These are phyloP conservation scores for Apophysomyces variabilis DNA, from an alignment of 371 early-diverging fungal genomes.

Conservation along the genomic window DNA sequence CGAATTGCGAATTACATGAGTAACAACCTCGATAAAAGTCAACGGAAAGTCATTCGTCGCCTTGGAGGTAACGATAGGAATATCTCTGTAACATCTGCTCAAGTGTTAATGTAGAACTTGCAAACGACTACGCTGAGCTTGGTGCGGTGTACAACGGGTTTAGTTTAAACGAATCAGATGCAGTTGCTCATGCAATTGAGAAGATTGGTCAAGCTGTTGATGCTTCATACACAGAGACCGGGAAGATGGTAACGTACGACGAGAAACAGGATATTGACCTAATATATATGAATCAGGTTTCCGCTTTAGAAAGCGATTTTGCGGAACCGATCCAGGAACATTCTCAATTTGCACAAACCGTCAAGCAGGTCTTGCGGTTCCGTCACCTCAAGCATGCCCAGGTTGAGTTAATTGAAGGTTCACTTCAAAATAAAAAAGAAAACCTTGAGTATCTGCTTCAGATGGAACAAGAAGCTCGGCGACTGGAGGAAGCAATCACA, in stretches of 20 bases:
- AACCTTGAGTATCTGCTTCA: constrained; percentile 69
- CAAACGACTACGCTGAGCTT: constrained; percentile 85
- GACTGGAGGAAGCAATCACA: constrained; percentile 80
- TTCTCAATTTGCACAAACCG: constrained; percentile 82
- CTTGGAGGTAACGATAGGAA: constrained; percentile 58
- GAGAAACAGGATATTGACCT: neutral
- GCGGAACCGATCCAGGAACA: constrained; percentile 90
- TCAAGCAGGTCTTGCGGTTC: constrained; percentile 84
- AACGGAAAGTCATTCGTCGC: constrained; percentile 70
- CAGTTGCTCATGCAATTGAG: constrained; percentile 86
- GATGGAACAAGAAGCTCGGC: constrained; percentile 85
- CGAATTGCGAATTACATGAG: constrained; percentile 74
- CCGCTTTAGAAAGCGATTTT: constrained; percentile 76
- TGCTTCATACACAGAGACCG: constrained; percentile 76
- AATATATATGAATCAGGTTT: constrained; percentile 14
- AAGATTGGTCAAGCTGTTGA: constrained; percentile 92
- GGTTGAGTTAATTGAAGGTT: constrained; percentile 75
- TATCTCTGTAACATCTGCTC: neutral
- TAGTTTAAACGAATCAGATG: constrained; percentile 79
- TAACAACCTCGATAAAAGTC: constrained; percentile 70
- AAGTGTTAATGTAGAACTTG: constrained; percentile 43
- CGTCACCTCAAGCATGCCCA: constrained; percentile 88
- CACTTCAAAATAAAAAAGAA: constrained; percentile 72
- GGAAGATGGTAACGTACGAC: constrained; percentile 58
- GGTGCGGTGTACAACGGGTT: constrained; percentile 94